phyloP scores from a whole-genome alignment of 1,284 basidiomycete species.

The Tausonia pullulans region DNA sequence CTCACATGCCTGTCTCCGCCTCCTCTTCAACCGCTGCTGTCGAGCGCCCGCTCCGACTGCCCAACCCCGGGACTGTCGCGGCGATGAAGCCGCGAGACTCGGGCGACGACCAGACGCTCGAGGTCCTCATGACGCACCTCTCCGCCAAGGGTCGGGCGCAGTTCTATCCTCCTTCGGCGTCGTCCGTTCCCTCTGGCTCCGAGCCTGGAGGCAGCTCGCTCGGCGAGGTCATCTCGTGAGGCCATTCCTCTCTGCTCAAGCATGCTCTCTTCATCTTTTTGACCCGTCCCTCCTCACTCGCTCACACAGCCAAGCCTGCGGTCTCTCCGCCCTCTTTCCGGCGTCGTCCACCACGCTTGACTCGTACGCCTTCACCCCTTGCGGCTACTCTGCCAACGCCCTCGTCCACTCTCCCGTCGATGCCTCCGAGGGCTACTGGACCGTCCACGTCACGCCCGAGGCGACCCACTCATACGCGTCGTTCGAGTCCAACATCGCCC shows the following conservation, averaged over 20 bases:
- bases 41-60: slow-evolving; percentile 8
- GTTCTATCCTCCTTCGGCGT: slow-evolving; percentile 56
- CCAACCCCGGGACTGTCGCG: neutral
- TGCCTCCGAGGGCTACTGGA: slow-evolving; percentile 74
- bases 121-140: slow-evolving; percentile 97
- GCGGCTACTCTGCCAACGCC: slow-evolving; percentile 94
- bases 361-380: slow-evolving; percentile 88
- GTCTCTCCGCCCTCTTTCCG: slow-evolving; percentile 52
- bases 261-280: neutral
- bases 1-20: neutral
- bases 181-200: too few relatives aligned
- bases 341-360: slow-evolving; percentile 69
- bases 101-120: slow-evolving; percentile 74
- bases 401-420: slow-evolving; percentile 49
- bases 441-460: slow-evolving; percentile 97
- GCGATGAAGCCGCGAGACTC: neutral
- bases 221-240: slow-evolving; percentile 13
- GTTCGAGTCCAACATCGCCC: slow-evolving; percentile 96
- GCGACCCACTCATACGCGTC: slow-evolving; percentile 94
- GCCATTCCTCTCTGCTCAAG: neutral
- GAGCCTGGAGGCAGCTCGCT: neutral
- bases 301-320: slow-evolving; percentile 10
- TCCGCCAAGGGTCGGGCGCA: slow-evolving; percentile 57
- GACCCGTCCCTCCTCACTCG: neutral
- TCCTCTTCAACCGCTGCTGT: neutral